phyloP scores from a whole-genome alignment of 345 rosid genomes.

The Cardamine chenopodiifolia region DNA sequence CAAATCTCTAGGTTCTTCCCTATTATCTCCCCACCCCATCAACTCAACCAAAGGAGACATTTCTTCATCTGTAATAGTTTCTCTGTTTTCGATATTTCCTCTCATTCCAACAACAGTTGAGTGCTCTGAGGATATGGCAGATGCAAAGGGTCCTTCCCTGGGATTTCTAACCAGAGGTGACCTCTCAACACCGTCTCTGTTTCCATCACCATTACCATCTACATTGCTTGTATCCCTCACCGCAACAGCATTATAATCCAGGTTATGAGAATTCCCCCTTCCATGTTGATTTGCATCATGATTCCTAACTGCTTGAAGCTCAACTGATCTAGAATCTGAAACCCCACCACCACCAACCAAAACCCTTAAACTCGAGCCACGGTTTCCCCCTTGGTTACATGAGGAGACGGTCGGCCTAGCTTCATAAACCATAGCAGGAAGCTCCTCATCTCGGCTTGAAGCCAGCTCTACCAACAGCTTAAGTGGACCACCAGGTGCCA shows the following conservation, averaged over 20 bases:
- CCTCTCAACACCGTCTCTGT: constrained; percentile 53
- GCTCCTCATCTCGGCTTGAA: constrained; percentile 85
- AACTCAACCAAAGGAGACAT: constrained; percentile 82
- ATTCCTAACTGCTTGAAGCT: constrained; percentile 64
- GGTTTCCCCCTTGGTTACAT: constrained; percentile 42
- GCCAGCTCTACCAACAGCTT: constrained; percentile 90
- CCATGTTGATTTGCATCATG: constrained; percentile 41
- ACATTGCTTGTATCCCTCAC: constrained; percentile 38
- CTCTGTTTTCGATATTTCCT: constrained; percentile 46
- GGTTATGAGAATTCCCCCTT: constrained; percentile 39
- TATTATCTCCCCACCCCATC: constrained; percentile 50
- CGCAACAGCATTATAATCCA: constrained; percentile 42
- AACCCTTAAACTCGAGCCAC: constrained; percentile 55
- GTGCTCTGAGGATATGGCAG: constrained; percentile 56
- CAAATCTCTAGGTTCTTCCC: constrained; percentile 32
- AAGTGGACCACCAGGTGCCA: constrained; percentile 97
- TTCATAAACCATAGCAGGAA: constrained; percentile 94
- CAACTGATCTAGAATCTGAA: constrained; percentile 71
- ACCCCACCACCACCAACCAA: constrained; percentile 61
- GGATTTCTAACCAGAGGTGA: constrained; percentile 52
- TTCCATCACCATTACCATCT: constrained; percentile 43
- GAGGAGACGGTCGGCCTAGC: constrained; percentile 82
- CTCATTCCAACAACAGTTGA: constrained; percentile 50
- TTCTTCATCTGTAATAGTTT: constrained; percentile 55
- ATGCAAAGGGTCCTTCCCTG: constrained; percentile 49